Evolutionary conservation across 2,329 filamentous ascomycete genomes (phyloP).

Genomic region (Trichothecium roseum): DNA sequence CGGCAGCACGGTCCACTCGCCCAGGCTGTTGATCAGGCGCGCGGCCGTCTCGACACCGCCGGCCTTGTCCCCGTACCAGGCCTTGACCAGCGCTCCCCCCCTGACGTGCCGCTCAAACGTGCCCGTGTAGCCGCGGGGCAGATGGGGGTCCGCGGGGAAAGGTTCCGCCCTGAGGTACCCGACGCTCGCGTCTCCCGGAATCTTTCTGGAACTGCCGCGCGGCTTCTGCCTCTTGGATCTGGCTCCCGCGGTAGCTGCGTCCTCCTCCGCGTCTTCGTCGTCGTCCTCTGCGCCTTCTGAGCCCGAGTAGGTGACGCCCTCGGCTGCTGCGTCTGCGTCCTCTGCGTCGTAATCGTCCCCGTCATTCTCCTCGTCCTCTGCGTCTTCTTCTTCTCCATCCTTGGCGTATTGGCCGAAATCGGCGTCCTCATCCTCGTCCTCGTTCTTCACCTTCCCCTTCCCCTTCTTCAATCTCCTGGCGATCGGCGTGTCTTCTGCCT

Average conservation of each 20-base stretch:
- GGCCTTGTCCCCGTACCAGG: slow-evolving; percentile 5
- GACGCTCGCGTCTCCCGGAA: not conserved
- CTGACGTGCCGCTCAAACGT: slow-evolving; percentile 4
- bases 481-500: slow-evolving; percentile 11
- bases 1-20: slow-evolving; percentile 5
- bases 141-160: not conserved
- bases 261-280: not conserved
- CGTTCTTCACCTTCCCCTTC: too few species aligned
- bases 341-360: slow-evolving; percentile 11
- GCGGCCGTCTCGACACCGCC: slow-evolving; percentile 1
- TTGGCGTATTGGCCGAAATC: slow-evolving; percentile 15
- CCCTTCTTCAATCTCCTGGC: slow-evolving; percentile 8
- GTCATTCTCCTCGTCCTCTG: slow-evolving; percentile 12
- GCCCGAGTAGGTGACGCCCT: not conserved
- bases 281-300: not conserved
- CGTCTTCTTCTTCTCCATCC: slow-evolving; percentile 9
- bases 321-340: not conserved
- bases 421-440: slow-evolving; percentile 16
- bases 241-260: not conserved
- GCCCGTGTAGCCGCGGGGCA: slow-evolving; percentile 5
- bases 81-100: slow-evolving; percentile 2
- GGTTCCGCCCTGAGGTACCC: slow-evolving; percentile 1
- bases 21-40: slow-evolving; percentile 3
- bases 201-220: not conserved
- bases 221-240: not conserved